Conservation (phyloP, 176 grass and related monocot genomes). For the Juncus inflexus region DNA sequence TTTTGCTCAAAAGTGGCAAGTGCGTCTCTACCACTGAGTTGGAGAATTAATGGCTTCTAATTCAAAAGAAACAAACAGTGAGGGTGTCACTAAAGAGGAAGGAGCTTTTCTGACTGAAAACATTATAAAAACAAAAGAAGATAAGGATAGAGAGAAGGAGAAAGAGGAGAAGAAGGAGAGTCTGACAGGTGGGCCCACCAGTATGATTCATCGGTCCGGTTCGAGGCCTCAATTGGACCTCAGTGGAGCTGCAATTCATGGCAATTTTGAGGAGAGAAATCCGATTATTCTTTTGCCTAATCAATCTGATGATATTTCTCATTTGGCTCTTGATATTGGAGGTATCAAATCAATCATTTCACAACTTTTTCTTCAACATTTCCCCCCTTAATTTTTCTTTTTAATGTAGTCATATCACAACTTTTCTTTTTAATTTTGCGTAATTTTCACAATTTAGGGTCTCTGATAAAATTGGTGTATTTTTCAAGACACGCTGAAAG, state of each 20-base stretch:
- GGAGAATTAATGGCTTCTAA: conserved; percentile 12
- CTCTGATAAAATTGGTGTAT: conserved; percentile 94
- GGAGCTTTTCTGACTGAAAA: not conserved
- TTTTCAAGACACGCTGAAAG: conserved; percentile 88
- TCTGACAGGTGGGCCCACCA: conserved; percentile 21
- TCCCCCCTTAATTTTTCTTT: not conserved
- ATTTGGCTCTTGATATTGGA: conserved; percentile 90
- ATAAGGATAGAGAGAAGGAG: not conserved
- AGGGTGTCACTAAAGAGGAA: conserved; percentile 11
- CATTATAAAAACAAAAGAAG: not conserved
- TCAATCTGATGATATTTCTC: conserved; percentile 94
- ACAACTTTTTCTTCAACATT: conserved; percentile 9
- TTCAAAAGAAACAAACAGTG: conserved; percentile 2
- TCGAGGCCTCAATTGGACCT: conserved; percentile 91
- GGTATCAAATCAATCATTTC: conserved; percentile 34
- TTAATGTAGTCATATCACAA: not conserved
- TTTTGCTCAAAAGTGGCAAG: not conserved
- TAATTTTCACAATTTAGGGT: conserved; percentile 45
- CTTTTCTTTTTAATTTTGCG: not conserved
- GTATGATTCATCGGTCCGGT: conserved; percentile 59
- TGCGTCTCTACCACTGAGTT: not conserved
- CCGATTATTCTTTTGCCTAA: conserved; percentile 90
- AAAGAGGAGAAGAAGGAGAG: conserved; percentile 27
- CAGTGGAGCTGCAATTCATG: conserved; percentile 89
- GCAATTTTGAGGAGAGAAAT: conserved; percentile 74